Evolutionary conservation across 805 yeast species (phyloP), one percentile per base, ranked within the genome.

Genomic region (Hanseniaspora pseudoguilliermondii): DNA sequence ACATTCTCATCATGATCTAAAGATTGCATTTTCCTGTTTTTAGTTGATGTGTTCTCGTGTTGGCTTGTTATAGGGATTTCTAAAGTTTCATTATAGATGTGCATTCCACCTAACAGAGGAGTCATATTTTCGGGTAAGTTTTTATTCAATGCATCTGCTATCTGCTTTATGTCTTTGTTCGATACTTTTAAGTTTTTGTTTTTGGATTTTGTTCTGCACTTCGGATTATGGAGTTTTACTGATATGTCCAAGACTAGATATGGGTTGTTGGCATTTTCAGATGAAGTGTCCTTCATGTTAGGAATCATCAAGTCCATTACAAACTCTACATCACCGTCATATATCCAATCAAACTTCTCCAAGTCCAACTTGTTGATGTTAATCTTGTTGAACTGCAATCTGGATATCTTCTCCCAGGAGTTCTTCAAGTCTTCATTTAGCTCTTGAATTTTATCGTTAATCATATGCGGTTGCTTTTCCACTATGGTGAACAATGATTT

Each of bases 401-500:
- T 67, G 11, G 80, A 75, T 23, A 76, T 73, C 58, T 74, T 73
- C 55, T 77, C 76, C 78, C 79, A 77, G 8, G 56, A 44, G 11
- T 78, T 75, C 10, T 68, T 62, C 21, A 67, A 59, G 49, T 72
- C 73, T 34, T 66, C 67, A 27, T 66, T 66, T 36, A 69, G 60
- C 55, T 70, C 73, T 29, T 46, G 27, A 4, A 53, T 53, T 39
- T 65, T 68, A 35, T 75, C 72, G 59, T 74, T 74, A 0, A 79
- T 77, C 58, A 75, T 68, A 55, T 77, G 75, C 58, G 77, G 76
- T 63, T 84, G 91, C 61, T 85, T 78, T 64, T 84, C 84, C 62
- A 85, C 93, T 23, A 86, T 75, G 0, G 89, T 83, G 68, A 85
- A 84, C 66, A 86, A 72, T 1, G 93, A 80, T 54, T 83, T 83